Conservation (phyloP, 2,329 filamentous ascomycete species). For the Didymella lethalis region DNA sequence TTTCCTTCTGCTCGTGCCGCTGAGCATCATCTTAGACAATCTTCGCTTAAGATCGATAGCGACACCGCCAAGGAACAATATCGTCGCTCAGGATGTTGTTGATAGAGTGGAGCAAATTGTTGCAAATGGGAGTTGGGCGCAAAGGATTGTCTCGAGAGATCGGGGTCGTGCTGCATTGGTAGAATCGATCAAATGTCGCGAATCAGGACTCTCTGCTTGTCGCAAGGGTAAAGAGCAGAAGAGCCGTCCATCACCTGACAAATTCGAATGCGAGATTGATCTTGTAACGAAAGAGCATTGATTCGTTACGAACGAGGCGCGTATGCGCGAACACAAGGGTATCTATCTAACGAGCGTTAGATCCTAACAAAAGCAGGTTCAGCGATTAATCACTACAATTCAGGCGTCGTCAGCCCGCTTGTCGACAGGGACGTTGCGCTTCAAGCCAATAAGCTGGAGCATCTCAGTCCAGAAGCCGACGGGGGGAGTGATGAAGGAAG, state of each 20-base stretch:
- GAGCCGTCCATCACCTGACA: slow-evolving; percentile 18
- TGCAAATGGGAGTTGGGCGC: slow-evolving; percentile 5
- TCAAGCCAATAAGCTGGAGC: slow-evolving; percentile 45
- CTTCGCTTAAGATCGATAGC: background rate
- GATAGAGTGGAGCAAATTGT: background rate
- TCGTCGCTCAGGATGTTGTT: background rate
- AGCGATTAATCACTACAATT: slow-evolving; percentile 2
- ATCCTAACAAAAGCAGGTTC: slow-evolving; percentile 10
- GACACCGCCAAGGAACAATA: background rate
- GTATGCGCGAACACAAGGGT: slow-evolving; percentile 19
- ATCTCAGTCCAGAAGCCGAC: slow-evolving; percentile 49
- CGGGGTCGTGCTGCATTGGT: background rate
- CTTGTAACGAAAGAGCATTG: slow-evolving; percentile 31
- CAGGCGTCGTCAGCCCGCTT: slow-evolving; percentile 34
- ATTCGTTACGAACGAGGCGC: slow-evolving; percentile 23
- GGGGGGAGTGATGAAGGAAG: slow-evolving; percentile 53
- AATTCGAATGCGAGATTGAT: slow-evolving; percentile 1
- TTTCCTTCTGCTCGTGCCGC: background rate
- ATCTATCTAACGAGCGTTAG: slow-evolving; percentile 26
- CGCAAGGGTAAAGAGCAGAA: slow-evolving; percentile 26
- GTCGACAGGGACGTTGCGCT: slow-evolving; percentile 42
- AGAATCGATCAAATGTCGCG: background rate
- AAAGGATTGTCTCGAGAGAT: background rate
- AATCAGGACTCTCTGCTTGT: slow-evolving; percentile 25
- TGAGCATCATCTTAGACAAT: background rate